Percentiles rank a stretch among this genome's conserved stretches.
Evolutionary conservation across 129 eudicot genomes (phyloP).

Genomic region (Pulicaria dysenterica): DNA sequence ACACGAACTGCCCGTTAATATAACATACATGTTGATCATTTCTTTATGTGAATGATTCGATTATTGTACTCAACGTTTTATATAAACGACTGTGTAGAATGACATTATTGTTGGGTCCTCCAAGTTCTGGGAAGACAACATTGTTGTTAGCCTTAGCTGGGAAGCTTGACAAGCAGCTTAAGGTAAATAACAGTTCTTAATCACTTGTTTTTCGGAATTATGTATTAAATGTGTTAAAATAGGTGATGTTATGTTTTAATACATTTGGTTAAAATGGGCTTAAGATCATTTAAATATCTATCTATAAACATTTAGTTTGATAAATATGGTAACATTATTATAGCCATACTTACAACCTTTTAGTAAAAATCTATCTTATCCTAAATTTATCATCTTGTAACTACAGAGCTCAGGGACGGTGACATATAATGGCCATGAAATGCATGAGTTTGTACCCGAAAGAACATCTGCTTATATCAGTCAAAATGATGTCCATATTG

Average conservation of each 20-base stretch:
- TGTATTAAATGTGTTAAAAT: no score
- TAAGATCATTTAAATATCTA: no score
- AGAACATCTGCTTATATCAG: constrained; percentile 92
- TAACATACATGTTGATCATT: neutral
- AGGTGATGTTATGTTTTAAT: no score
- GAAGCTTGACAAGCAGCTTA: constrained; percentile 56
- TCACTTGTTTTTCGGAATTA: neutral
- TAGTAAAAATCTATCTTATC: no score
- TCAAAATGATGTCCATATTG: constrained; percentile 87
- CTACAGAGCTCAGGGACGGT: constrained; percentile 71
- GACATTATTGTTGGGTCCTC: constrained; percentile 93
- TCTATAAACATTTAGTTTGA: no score
- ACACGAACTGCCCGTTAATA: neutral
- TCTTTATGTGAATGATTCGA: neutral
- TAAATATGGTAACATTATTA: no score
- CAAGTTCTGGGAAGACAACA: constrained; percentile 91
- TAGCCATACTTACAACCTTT: no score
- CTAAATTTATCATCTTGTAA: constrained; percentile 8
- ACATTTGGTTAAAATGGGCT: no score
- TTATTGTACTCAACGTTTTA: constrained; percentile 1
- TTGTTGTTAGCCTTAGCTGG: constrained; percentile 74
- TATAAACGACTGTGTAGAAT: constrained; percentile 48
- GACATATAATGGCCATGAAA: constrained; percentile 75
- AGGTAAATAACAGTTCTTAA: constrained; percentile 38
- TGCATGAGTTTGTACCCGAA: constrained; percentile 80